Base-by-base conservation (phyloP, 495 filamentous ascomycete genomes). In the Aspergillus sparsus region DNA sequence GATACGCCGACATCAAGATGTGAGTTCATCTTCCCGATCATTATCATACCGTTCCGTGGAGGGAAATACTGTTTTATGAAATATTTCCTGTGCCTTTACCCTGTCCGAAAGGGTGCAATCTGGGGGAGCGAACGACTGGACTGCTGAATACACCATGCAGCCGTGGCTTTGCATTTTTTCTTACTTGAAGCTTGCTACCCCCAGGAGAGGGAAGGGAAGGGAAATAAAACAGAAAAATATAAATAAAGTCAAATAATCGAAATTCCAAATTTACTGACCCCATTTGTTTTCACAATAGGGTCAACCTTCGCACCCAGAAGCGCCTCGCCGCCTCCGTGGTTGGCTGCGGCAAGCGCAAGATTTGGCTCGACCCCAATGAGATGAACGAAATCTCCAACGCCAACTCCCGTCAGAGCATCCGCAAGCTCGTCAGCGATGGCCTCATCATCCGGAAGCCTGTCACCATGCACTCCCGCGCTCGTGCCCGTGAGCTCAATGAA, bases 301-400 rank as follows among this genome's bases (percentile, higher is more conserved):
- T 97, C 87, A 98, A 98, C 78, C 92, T 98, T 77, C 88, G 88
- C 78, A 98, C 94, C 73, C 94, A 99, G 86, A 99, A 99, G 88
- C 93, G 95, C 82, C 93, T 98, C 72, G 95, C 94, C 75, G 91
- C 94, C 74, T 91, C 93, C 79, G 94, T 98, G 74, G 88, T 93
- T 77, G 92, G 92, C 83, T 94, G 91, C 85, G 94, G 94, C 79
- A 89, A 98, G 88, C 89, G 93, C 86, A 98, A 98, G 89, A 94
- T 99, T 84, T 99, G 94, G 94, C 92, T 99, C 77, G 94, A 99
- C 83, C 94, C 94, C 79, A 98, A 95, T 81, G 94, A 99, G 85
- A 87, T 93, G 80, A 93, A 82, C 86, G 94, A 99, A 80, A 98
- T 99, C 85, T 92, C 89, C 82, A 99, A 98, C 84, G 94, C 94